These are phyloP conservation scores for Colletotrichum australisinense DNA, from an alignment of 2,329 filamentous ascomycete species.

Conservation along the genomic window DNA sequence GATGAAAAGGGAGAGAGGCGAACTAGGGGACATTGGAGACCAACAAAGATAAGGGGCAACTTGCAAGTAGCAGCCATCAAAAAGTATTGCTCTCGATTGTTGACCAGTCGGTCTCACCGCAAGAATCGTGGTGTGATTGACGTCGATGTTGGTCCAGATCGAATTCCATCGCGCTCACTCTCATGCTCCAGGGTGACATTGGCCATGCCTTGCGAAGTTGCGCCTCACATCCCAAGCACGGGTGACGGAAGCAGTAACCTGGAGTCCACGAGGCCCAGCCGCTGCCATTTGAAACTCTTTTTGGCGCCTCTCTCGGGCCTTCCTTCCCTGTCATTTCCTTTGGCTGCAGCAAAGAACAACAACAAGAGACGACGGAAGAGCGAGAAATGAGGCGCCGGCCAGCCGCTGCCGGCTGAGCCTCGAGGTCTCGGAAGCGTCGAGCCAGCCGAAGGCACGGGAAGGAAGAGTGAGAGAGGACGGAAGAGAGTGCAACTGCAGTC, in stretches of 20 bases:
- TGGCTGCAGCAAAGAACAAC: background rate
- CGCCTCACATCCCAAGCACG: background rate
- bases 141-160: slow-evolving; percentile 12
- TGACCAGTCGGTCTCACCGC: slow-evolving; percentile 11
- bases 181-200: background rate
- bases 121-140: slow-evolving; percentile 21
- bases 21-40: background rate
- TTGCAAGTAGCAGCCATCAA: background rate
- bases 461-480: background rate
- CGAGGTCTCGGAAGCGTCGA: slow-evolving; percentile 12
- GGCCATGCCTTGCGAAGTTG: background rate
- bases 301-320: background rate
- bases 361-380: no score
- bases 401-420: slow-evolving; percentile 5
- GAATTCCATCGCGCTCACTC: slow-evolving; percentile 1
- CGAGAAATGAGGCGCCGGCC: slow-evolving; percentile 5
- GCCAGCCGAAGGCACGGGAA: slow-evolving; percentile 4
- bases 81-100: background rate
- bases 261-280: slow-evolving; percentile 19
- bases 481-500: no score
- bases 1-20: slow-evolving; percentile 25
- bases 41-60: slow-evolving; percentile 5
- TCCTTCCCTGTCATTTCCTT: slow-evolving; percentile 19
- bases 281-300: slow-evolving; percentile 18
- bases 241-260: no score